Base-by-base conservation (phyloP, 225 moss, liverwort and hornwort species). In the Marchantia polymorpha region DNA sequence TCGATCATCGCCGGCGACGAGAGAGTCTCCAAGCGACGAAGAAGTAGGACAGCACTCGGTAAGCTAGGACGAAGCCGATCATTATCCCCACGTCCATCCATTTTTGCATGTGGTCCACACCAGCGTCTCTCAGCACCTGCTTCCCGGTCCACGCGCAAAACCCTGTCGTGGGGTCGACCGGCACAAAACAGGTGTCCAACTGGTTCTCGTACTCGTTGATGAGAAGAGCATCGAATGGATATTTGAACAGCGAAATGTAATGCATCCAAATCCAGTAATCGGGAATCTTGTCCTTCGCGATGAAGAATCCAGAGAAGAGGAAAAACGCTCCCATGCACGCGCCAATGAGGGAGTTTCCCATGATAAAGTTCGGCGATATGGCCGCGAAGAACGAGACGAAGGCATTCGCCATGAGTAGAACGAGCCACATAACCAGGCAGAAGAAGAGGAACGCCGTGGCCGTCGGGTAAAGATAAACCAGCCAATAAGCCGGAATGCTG, bases 311-410 rank as follows among this genome's bases (percentile, higher is more conserved):
- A 0, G 93, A 93, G 85, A 95, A 95, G 7, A 95, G 60, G 74
- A 95, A 93, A 48, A 95, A 95, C 2, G 91, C 92, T 0, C 95
- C 95, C 93, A 95, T 93, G 74, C 87, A 29, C 7, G 90, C 92
- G 6, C 92, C 87, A 26, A 92, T 88, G 39, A 93, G 69, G 15
- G 93, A 91, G 66, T 88, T 91, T 0, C 93, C 93, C 84, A 90
- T 89, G 31, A 96, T 91, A 72, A 85, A 92, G 79, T 93, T 84
- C 6, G 92, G 91, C 1, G 93, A 90, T 19, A 96, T 65, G 2
- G 90, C 93, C 10, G 89, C 87, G 89, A 93, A 90, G 83, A 96
- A 93, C n/a, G 87, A 82, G 7, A 93, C 92, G 74, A 96, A 91
- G 4, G 92, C 91, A 72, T 96, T 96, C 48, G 93, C 95, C 72